Evolutionary conservation across 768 basidiomycete species (phyloP).

Genomic region (Lactifluus piperatus): DNA sequence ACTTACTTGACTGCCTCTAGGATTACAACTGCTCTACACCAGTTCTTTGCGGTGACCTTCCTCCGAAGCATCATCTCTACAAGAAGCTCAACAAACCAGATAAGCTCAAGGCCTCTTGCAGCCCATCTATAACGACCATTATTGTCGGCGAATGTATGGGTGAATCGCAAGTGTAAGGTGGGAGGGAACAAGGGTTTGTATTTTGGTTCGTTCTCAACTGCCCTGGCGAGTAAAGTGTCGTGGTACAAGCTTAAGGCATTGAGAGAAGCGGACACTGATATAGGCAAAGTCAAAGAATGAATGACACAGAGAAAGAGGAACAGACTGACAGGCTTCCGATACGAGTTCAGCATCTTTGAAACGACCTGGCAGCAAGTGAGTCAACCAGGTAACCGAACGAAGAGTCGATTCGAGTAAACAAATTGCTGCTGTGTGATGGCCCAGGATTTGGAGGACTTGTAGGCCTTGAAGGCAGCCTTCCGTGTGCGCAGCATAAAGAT

Average conservation of each 20-base stretch:
- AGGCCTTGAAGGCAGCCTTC: too few relatives aligned
- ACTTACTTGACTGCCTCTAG: slow-evolving; percentile 81
- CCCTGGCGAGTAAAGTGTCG: slow-evolving; percentile 82
- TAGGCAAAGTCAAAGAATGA: too few relatives aligned
- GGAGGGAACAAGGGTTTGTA: slow-evolving; percentile 67
- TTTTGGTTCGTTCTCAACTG: too few relatives aligned
- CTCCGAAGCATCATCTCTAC: too few relatives aligned
- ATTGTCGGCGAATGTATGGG: slow-evolving; percentile 74
- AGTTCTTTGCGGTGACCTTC: slow-evolving; percentile 45
- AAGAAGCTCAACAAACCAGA: too few relatives aligned
- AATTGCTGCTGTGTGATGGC: too few relatives aligned
- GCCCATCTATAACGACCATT: slow-evolving; percentile 68
- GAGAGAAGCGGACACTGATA: too few relatives aligned
- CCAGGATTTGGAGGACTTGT: too few relatives aligned
- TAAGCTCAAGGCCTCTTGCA: slow-evolving; percentile 65
- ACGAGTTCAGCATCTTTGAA: slow-evolving; percentile 96
- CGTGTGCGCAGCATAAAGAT: too few relatives aligned
- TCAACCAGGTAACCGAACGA: too few relatives aligned
- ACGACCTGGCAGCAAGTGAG: slow-evolving; percentile 92
- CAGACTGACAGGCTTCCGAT: too few relatives aligned
- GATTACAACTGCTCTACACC: slow-evolving; percentile 70
- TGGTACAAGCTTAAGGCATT: slow-evolving; percentile 91
- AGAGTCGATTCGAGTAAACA: slow-evolving; percentile 84
- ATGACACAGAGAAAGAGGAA: slow-evolving; percentile 11
- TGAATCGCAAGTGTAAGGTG: slow-evolving; percentile 80